phyloP scores from a whole-genome alignment of 352 stramenopile genomes.

The Phytopythium mirpurense region DNA sequence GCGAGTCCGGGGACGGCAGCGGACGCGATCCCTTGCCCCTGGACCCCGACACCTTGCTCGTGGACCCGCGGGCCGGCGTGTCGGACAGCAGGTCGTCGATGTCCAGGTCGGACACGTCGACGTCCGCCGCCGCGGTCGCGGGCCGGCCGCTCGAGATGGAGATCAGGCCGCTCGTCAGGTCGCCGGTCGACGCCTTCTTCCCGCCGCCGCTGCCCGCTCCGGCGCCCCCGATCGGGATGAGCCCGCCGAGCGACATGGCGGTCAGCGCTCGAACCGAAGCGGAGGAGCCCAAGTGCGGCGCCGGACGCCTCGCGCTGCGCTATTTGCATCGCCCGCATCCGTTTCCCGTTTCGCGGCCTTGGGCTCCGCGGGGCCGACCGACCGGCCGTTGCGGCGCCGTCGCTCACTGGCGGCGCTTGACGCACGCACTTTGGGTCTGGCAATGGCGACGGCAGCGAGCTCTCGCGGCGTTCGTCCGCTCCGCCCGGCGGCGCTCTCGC shows the following conservation, averaged over 20 bases:
- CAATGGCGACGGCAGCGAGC: background rate
- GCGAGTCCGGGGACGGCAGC: conserved; percentile 2
- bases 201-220: conserved; percentile 8
- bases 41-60: conserved; percentile 7
- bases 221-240: conserved; percentile 42
- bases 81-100: conserved; percentile 53
- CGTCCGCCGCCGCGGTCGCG: conserved; percentile 20
- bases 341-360: too few species aligned
- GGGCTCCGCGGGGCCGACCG: background rate
- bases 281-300: too few species aligned
- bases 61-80: conserved; percentile 11
- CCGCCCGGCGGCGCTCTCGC: background rate
- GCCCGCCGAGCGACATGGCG: conserved; percentile 35
- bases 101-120: conserved; percentile 52
- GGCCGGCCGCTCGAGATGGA: conserved; percentile 24
- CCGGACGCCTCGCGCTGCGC: background rate
- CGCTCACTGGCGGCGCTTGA: background rate
- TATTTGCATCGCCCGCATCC: conserved; percentile 5
- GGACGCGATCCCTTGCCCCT: conserved; percentile 20
- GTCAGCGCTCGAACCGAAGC: background rate
- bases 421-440: background rate
- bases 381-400: background rate
- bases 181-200: conserved; percentile 18
- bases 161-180: conserved; percentile 61
- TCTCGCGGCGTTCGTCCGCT: background rate